phyloP scores from a whole-genome alignment of 2,329 filamentous ascomycete species.

The Taxawa tesnikishii region DNA sequence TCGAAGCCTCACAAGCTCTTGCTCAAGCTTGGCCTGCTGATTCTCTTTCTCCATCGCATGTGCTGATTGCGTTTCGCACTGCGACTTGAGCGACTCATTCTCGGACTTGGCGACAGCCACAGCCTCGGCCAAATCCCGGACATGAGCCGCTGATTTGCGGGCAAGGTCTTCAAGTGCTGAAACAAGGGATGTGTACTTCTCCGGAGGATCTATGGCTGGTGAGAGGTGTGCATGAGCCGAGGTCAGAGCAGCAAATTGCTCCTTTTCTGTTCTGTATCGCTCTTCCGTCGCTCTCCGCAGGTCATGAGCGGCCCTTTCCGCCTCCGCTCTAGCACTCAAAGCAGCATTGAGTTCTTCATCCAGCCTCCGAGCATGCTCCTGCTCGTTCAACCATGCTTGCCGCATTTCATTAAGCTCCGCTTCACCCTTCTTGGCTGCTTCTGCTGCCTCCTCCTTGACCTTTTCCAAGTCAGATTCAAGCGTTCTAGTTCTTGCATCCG shows the following conservation, averaged over 20 bases:
- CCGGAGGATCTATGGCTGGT: slow-evolving; percentile 20
- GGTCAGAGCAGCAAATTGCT: slow-evolving; percentile 18
- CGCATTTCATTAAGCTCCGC: slow-evolving; percentile 7
- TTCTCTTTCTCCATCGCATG: slow-evolving; percentile 16
- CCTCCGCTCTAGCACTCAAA: slow-evolving; percentile 14
- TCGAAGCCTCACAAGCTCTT: slow-evolving; percentile 24
- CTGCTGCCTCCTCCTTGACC: slow-evolving; percentile 34
- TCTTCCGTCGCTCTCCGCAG: slow-evolving; percentile 46
- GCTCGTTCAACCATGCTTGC: slow-evolving; percentile 29
- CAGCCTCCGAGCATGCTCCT: slow-evolving; percentile 50
- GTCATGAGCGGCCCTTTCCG: slow-evolving; percentile 27
- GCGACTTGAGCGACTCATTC: slow-evolving; percentile 27
- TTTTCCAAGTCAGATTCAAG: slow-evolving; percentile 62
- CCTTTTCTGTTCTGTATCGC: slow-evolving; percentile 32
- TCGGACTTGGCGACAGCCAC: slow-evolving; percentile 34
- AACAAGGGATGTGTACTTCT: slow-evolving; percentile 24
- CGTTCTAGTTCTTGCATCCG: slow-evolving; percentile 54
- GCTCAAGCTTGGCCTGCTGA: slow-evolving; percentile 22
- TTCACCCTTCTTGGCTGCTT: slow-evolving; percentile 42
- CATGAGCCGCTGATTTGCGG: slow-evolving; percentile 27
- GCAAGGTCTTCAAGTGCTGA: slow-evolving; percentile 32
- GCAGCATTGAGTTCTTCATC: slow-evolving; percentile 34
- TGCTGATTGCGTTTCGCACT: slow-evolving; percentile 25
- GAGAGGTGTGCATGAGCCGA: slow-evolving; percentile 27
- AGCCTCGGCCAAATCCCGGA: slow-evolving; percentile 32